Evolutionary conservation across 352 stramenopile genomes (phyloP).

Genomic region (Detonula confervacea): DNA sequence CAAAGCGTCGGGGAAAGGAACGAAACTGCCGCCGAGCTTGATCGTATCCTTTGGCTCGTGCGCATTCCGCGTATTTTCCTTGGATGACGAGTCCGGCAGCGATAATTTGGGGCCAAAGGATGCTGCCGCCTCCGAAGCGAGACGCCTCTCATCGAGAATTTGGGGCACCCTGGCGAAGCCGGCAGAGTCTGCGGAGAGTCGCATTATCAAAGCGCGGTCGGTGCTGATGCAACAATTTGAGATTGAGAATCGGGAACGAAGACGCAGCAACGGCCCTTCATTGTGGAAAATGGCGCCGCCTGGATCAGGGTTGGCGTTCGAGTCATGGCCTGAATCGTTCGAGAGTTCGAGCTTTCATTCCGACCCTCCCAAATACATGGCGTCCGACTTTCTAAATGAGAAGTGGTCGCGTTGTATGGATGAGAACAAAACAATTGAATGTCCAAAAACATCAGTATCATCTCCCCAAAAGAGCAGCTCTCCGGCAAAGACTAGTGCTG

Average conservation of each 20-base stretch:
- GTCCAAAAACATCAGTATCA: not conserved
- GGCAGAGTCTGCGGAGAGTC: conserved; percentile 3
- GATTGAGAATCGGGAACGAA: conserved; percentile 16
- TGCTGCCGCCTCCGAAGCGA: not conserved
- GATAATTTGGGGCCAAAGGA: conserved; percentile 1
- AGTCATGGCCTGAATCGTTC: conserved; percentile 15
- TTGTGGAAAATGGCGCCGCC: conserved; percentile 25
- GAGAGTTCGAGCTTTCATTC: conserved; percentile 18
- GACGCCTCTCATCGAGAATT: conserved; percentile 11
- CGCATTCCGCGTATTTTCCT: conserved; percentile 45
- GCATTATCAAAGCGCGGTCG: conserved; percentile 19
- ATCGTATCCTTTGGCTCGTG: conserved; percentile 37
- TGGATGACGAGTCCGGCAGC: conserved; percentile 10
- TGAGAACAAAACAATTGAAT: conserved; percentile 4
- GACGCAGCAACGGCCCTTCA: not conserved
- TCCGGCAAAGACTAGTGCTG: conserved; percentile 25
- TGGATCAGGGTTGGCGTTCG: conserved; percentile 21
- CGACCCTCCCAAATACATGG: conserved; percentile 3
- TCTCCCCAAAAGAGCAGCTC: conserved; percentile 22
- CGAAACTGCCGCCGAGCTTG: conserved; percentile 18
- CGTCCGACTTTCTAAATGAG: conserved; percentile 11
- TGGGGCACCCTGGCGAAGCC: conserved; percentile 19
- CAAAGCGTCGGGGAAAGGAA: not conserved
- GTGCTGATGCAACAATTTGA: conserved; percentile 28
- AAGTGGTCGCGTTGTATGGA: conserved; percentile 31